These are phyloP conservation scores for Aspergillus caelatus DNA, from an alignment of 2,329 filamentous ascomycete species.

Conservation along the genomic window DNA sequence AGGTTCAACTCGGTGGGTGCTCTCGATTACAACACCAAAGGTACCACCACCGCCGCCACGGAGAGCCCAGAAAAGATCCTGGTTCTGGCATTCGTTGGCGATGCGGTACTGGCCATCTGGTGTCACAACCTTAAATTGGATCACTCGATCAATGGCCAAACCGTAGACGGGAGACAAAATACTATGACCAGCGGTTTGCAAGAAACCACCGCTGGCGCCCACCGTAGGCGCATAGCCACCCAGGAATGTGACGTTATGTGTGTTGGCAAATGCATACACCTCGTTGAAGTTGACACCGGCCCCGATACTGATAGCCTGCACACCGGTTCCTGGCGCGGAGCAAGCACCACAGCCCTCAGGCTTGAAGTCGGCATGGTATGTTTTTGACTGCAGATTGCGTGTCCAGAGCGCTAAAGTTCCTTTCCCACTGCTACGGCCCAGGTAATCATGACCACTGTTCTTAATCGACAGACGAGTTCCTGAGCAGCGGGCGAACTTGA, in stretches of 20 bases:
- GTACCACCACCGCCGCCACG: conserved; percentile 14
- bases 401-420: conserved; percentile 34
- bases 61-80: conserved; percentile 25
- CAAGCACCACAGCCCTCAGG: conserved; percentile 7
- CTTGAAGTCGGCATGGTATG: conserved; percentile 15
- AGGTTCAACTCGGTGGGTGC: conserved; percentile 19
- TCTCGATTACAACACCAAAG: conserved; percentile 21
- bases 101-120: conserved; percentile 18
- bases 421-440: conserved; percentile 34
- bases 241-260: conserved; percentile 29
- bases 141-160: conserved; percentile 31
- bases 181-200: conserved; percentile 33
- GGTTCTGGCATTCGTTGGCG: conserved; percentile 22
- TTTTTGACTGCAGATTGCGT: conserved; percentile 28
- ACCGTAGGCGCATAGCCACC: conserved; percentile 22
- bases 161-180: conserved; percentile 32
- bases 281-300: conserved; percentile 34
- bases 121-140: conserved; percentile 32
- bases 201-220: conserved; percentile 29
- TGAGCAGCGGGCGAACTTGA: conserved; percentile 15
- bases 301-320: conserved; percentile 29
- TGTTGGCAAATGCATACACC: conserved; percentile 28
- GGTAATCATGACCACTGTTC: conserved; percentile 40
- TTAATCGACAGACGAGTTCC: conserved; percentile 27
- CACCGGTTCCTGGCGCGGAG: conserved; percentile 3